Evolutionary conservation across 192 early-diverging fungal species (phyloP), one percentile per base, ranked within the genome.

Genomic region (Phycomyces nitens): DNA sequence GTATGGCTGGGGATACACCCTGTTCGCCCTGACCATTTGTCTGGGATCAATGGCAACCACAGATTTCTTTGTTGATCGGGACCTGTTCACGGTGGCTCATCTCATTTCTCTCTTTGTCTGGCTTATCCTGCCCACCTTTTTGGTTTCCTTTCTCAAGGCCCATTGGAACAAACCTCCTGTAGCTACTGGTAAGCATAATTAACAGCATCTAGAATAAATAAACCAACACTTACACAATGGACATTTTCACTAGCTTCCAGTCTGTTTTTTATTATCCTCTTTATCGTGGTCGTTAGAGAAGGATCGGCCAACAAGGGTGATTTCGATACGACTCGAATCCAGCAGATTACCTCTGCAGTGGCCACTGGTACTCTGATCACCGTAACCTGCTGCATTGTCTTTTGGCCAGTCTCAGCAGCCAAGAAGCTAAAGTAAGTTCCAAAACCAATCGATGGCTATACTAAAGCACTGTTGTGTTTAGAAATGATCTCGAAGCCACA

Each of bases 381-480:
- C 3, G 64, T 78, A 0, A 52, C 77, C 0, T 64, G 76, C 0
- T 77, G 78, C 29, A 65, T 82, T 22, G 18, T 80, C 11, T 54
- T 84, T 3, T 84, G 83, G 83, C 83, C 83, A 0, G 66, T 73
- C 14, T 80, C 77, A 26, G 83, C 83, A 2, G 76, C 76, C 23
- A 78, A 81, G 41, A 81, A 77, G 53, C 62, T 85, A n/a, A 68
- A 72, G 79, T 81, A 77, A 60, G 54, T 44, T 27, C 58, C 23
- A 22, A 18, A 5, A 40, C 16, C n/a, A 22, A 15, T 49, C 20
- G 34, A 57, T 18, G n/a, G 6, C 47, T 9, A 57, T 22, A 5
- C 23, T 22, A 49, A 14, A 57, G 15, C 0, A 39, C 15, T n/a
- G 5, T n/a, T n/a, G 34, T 60, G 40, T 18, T 12, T 58, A 84